Evolutionary conservation across 768 basidiomycete species (phyloP), one percentile per base, ranked within the genome.

Genomic region (Auriscalpium vulgare): DNA sequence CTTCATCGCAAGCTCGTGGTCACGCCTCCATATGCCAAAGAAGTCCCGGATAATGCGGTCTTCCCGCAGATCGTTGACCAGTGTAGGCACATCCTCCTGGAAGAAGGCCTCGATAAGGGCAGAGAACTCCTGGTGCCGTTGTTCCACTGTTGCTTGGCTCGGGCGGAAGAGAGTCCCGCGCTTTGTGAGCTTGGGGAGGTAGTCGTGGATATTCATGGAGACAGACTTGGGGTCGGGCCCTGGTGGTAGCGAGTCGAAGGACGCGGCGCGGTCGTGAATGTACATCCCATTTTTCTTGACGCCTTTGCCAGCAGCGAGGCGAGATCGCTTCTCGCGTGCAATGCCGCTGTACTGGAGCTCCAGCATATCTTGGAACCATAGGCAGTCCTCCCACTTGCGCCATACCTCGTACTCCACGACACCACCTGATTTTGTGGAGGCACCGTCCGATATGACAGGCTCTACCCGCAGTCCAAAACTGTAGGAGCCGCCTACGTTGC

Each of bases 191-290:
- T 74, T 75, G 17, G 90, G 90, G 3, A 92, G 65, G 62, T 82
- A 69, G 6, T 78, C 62, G 63, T 90, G 87, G 44, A 91, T 77
- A 57, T 87, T 80, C 51, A 74, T 78, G n/a, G 83, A 82, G 45
- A 91, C 78, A 13, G 84, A 83, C 49, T 78, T 80, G 6, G 88
- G 87, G 62, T 88, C 78, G n/a, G 89, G 89, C 8, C 88, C 90
- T 8, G 87, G 85, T 11, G 90, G 90, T 17, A 92, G 76, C 1
- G 88, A 91, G 52, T 91, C 90, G 75, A 86, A 92, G 13, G 90
- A 91, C 1, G 90, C 84, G 2, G 90, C 90, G 55, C 77, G 74
- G 64, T 89, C 84, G 56, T 83, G 80, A 56, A 87, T 78, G 57
- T 88, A 80, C 2, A 88, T 76, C 16, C 85, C 81, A 54, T 83